Evolutionary conservation across 208 protist species (phyloP).

Genomic region (Trypanosoma boissoni): DNA sequence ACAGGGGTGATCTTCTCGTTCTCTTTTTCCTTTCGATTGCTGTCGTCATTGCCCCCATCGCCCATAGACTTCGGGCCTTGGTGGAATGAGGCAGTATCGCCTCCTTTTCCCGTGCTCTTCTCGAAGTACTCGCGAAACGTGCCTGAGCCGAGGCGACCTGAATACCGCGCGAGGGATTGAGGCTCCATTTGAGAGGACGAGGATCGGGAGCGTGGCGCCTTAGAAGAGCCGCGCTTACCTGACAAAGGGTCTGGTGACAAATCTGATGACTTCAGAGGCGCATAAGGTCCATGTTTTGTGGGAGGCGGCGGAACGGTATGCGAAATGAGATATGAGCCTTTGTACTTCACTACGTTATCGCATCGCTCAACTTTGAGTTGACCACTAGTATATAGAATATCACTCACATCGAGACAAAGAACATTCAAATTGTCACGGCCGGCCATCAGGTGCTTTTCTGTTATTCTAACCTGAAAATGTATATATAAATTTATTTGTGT

Average conservation of each 20-base stretch:
- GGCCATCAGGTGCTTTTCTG: neutral
- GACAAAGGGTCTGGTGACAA: neutral
- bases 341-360: constrained; percentile 12
- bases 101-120: no score
- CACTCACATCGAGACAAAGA: constrained; percentile 26
- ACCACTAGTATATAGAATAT: constrained; percentile 9
- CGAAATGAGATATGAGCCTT: constrained; percentile 13
- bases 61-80: no score
- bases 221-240: neutral
- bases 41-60: no score
- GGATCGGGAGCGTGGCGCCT: neutral
- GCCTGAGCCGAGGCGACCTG: no score
- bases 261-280: neutral
- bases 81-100: no score
- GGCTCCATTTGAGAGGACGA: no score
- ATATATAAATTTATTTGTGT: neutral
- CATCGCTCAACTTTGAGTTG: constrained; percentile 1
- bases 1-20: no score
- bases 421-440: constrained; percentile 10
- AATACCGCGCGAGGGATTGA: no score
- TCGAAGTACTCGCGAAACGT: no score
- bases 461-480: neutral
- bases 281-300: neutral
- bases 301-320: neutral
- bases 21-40: no score